These are phyloP conservation scores for Arachis stenosperma DNA, from an alignment of 306 rosid species.

Conservation along the genomic window DNA sequence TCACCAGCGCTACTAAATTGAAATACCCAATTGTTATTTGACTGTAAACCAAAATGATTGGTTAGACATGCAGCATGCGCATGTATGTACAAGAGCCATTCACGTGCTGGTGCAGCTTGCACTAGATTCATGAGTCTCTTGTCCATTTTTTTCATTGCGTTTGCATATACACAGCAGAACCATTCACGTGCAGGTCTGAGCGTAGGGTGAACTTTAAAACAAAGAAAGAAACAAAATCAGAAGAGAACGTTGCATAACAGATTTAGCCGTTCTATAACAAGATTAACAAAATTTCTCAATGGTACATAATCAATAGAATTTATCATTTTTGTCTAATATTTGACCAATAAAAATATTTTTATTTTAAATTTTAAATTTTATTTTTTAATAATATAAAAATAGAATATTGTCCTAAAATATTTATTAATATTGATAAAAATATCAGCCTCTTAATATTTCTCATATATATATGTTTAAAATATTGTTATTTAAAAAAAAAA, in stretches of 20 bases:
- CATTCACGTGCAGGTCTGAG: slow-evolving; percentile 24
- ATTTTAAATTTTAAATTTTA: too few species aligned
- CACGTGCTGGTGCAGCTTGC: slow-evolving; percentile 31
- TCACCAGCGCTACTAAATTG: too few species aligned
- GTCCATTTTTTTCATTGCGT: background rate
- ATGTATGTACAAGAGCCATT: background rate
- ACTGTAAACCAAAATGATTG: background rate
- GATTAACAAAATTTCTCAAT: background rate
- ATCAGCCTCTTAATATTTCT: too few species aligned
- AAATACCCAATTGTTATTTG: too few species aligned
- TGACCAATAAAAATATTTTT: too few species aligned
- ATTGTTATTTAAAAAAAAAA: too few species aligned
- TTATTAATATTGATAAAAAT: too few species aligned
- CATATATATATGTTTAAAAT: too few species aligned
- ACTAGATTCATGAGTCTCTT: background rate
- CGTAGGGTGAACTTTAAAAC: background rate
- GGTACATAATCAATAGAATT: too few species aligned
- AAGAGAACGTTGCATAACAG: background rate
- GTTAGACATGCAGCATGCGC: background rate
- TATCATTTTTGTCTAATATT: too few species aligned
- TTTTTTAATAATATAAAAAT: too few species aligned
- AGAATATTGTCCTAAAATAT: too few species aligned
- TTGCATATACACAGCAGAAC: background rate
- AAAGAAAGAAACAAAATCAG: background rate
- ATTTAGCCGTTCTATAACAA: background rate